Evolutionary conservation across 306 rosid species (phyloP).

Genomic region (Quercus rubra): DNA sequence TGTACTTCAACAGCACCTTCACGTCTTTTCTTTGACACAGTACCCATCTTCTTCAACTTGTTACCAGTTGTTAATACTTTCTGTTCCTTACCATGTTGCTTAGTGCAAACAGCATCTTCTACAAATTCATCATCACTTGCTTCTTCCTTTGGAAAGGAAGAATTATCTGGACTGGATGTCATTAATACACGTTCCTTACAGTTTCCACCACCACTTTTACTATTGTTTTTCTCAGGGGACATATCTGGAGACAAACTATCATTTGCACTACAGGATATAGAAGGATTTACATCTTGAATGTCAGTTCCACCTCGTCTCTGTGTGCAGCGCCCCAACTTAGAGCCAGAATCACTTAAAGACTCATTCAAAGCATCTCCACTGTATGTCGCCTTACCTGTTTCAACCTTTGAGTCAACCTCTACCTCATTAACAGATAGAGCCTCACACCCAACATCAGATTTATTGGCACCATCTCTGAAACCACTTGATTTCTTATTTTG

Average conservation of each 20-base stretch:
- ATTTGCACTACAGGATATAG: constrained; percentile 31
- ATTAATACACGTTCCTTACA: constrained; percentile 36
- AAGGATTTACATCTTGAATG: constrained; percentile 41
- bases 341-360: constrained; percentile 32
- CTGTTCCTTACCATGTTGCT: constrained; percentile 38
- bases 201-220: constrained; percentile 25
- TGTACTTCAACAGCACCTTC: constrained; percentile 44
- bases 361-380: constrained; percentile 35
- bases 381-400: constrained; percentile 32
- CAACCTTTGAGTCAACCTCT: constrained; percentile 49
- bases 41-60: constrained; percentile 47
- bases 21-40: constrained; percentile 44
- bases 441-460: constrained; percentile 58
- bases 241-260: constrained; percentile 44
- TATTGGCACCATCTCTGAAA: constrained; percentile 57
- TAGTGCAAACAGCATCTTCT: constrained; percentile 29
- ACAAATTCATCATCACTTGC: constrained; percentile 25
- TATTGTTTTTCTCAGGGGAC: constrained; percentile 46
- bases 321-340: constrained; percentile 58
- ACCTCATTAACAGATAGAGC: constrained; percentile 54
- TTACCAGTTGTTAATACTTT: constrained; percentile 46
- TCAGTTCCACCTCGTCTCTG: constrained; percentile 49
- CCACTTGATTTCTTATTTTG: constrained; percentile 56
- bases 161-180: constrained; percentile 23
- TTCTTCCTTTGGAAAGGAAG: constrained; percentile 21